Evolutionary conservation across 2,329 filamentous ascomycete genomes (phyloP).

Genomic region (Aspergillus neotritici): DNA sequence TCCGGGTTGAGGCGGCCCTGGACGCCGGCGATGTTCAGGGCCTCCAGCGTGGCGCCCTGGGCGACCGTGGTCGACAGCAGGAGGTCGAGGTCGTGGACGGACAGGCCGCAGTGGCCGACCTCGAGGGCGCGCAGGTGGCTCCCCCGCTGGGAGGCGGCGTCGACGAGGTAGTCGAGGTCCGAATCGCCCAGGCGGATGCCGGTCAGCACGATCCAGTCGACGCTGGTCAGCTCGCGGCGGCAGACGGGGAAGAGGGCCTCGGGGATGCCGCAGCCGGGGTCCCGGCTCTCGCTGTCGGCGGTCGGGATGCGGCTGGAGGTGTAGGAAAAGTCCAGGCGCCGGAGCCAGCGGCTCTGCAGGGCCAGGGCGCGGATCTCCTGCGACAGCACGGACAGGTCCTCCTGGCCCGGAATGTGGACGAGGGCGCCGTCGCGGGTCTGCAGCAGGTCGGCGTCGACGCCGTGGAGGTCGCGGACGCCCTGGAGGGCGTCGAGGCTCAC

Average conservation of each 20-base stretch:
- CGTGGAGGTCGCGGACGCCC: slow-evolving; percentile 54
- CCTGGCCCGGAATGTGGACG: slow-evolving; percentile 50
- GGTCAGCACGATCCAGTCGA: slow-evolving; percentile 65
- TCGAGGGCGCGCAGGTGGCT: slow-evolving; percentile 64
- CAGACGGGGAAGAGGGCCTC: slow-evolving; percentile 65
- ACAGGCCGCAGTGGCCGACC: slow-evolving; percentile 56
- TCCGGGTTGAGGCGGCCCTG: slow-evolving; percentile 59
- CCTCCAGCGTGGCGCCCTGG: slow-evolving; percentile 63
- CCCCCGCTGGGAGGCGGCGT: slow-evolving; percentile 59
- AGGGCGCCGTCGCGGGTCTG: slow-evolving; percentile 55
- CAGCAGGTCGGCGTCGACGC: slow-evolving; percentile 57
- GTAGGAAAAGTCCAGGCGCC: slow-evolving; percentile 60
- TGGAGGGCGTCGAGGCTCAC: slow-evolving; percentile 62
- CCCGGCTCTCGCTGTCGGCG: slow-evolving; percentile 45
- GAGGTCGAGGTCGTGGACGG: slow-evolving; percentile 49
- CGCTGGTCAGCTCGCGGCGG: slow-evolving; percentile 60
- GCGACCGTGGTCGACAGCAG: slow-evolving; percentile 59
- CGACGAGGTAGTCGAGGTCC: slow-evolving; percentile 61
- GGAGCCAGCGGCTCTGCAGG: slow-evolving; percentile 58
- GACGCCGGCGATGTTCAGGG: slow-evolving; percentile 62
- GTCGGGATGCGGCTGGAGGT: slow-evolving; percentile 54
- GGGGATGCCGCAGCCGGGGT: slow-evolving; percentile 63
- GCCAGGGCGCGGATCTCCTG: slow-evolving; percentile 65
- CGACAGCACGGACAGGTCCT: slow-evolving; percentile 55
- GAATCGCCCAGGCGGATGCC: slow-evolving; percentile 65